A percentile compares a stretch with the other conserved stretches of the same genome.
Conservation (phyloP, 257 asterid species). For the Fraxinus quadrangulata region DNA sequence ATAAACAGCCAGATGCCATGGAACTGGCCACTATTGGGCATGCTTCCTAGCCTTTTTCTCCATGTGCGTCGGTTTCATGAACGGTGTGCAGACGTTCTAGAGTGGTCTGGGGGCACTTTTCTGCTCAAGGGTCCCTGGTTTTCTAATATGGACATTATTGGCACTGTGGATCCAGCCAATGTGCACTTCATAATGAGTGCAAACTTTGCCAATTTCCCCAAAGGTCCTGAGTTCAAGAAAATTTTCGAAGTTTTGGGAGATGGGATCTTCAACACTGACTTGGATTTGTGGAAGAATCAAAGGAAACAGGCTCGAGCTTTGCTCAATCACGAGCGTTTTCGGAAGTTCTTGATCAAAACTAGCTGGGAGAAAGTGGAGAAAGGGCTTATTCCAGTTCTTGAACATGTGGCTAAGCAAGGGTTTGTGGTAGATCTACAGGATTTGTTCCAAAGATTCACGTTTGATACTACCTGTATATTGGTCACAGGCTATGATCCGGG, state of each 20-base stretch:
- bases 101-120: constrained; percentile 28
- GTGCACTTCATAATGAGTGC: constrained; percentile 37
- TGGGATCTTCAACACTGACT: constrained; percentile 43
- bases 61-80: constrained; percentile 44
- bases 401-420: constrained; percentile 11
- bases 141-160: constrained; percentile 28
- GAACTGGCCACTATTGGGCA: constrained; percentile 55
- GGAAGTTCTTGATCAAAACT: constrained; percentile 17
- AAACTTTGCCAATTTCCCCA: constrained; percentile 40
- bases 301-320: constrained; percentile 31
- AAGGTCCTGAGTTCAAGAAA: constrained; percentile 38
- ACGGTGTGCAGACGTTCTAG: constrained; percentile 28
- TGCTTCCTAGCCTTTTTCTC: constrained; percentile 42
- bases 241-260: constrained; percentile 43
- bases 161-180: constrained; percentile 40
- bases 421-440: constrained; percentile 40
- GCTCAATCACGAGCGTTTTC: constrained; percentile 19
- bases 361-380: constrained; percentile 28
- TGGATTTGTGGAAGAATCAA: constrained; percentile 43
- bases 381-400: constrained; percentile 36
- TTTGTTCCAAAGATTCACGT: constrained; percentile 42
- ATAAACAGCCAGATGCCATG: constrained; percentile 34
- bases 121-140: constrained; percentile 33
- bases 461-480: constrained; percentile 34
- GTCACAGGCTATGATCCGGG: constrained; percentile 31